Conservation (phyloP, 1,139 yeast genomes). For the Suhomyces yuchorum region DNA sequence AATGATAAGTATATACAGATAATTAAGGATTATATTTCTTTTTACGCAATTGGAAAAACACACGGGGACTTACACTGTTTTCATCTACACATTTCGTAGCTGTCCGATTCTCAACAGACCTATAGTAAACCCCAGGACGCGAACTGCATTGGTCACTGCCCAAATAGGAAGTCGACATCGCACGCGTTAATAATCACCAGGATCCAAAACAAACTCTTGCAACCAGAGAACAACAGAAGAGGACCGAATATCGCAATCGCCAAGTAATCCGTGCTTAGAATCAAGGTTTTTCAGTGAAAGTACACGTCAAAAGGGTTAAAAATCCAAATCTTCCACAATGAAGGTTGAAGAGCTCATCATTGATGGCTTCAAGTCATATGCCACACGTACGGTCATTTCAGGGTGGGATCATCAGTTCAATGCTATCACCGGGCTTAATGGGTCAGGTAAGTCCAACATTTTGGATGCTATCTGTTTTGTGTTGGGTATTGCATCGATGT, state of each 20-base stretch:
- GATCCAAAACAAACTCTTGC: constrained; percentile 4
- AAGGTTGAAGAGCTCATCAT: constrained; percentile 92
- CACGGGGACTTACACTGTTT: too few relatives aligned
- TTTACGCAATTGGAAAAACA: too few relatives aligned
- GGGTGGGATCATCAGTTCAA: constrained; percentile 97
- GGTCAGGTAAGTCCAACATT: constrained; percentile 95
- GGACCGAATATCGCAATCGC: neutral
- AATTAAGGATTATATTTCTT: too few relatives aligned
- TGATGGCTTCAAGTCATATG: constrained; percentile 97
- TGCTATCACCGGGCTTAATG: constrained; percentile 96
- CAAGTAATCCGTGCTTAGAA: neutral
- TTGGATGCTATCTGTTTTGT: constrained; percentile 97
- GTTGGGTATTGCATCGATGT: constrained; percentile 92
- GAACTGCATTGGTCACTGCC: constrained; percentile 1
- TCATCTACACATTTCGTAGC: too few relatives aligned
- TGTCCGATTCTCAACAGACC: neutral
- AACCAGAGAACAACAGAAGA: neutral
- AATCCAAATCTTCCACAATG: constrained; percentile 45
- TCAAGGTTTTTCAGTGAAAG: too few relatives aligned
- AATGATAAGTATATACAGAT: too few relatives aligned
- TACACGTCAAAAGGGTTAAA: neutral
- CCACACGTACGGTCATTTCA: constrained; percentile 92
- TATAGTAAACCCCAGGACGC: neutral
- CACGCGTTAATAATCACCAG: constrained; percentile 4
- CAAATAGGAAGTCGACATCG: constrained; percentile 10